Conservation (phyloP, 1,284 basidiomycete species). For the Hypsizygus ulmarius region DNA sequence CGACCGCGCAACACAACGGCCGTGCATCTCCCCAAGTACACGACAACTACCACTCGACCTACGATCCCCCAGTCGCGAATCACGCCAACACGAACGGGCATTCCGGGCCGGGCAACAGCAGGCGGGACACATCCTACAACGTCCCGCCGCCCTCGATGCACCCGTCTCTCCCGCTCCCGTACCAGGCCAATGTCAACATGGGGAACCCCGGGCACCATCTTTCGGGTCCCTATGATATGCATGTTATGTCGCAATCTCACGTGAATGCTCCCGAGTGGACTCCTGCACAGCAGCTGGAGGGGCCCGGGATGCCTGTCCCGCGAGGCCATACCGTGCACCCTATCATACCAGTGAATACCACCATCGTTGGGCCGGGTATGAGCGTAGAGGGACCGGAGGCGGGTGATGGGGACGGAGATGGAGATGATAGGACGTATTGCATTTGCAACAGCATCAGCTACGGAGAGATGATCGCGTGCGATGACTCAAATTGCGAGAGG, state of each 20-base stretch:
- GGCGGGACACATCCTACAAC: conserved; percentile 23
- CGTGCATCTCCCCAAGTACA: conserved; percentile 23
- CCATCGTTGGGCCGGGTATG: conserved; percentile 17
- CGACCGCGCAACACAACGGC: conserved; percentile 18
- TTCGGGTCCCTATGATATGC: conserved; percentile 33
- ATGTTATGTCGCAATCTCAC: conserved; percentile 24
- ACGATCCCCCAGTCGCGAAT: background rate
- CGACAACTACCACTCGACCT: conserved; percentile 16
- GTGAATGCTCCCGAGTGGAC: conserved; percentile 37
- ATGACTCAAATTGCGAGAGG: conserved; percentile 80
- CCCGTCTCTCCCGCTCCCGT: conserved; percentile 28
- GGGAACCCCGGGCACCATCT: conserved; percentile 16
- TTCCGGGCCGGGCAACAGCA: conserved; percentile 12
- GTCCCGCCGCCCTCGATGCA: conserved; percentile 26
- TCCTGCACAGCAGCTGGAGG: conserved; percentile 57
- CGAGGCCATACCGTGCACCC: conserved; percentile 38
- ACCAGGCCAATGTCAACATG: conserved; percentile 20
- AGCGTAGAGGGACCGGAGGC: conserved; percentile 24
- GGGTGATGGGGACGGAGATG: conserved; percentile 52
- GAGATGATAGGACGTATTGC: conserved; percentile 83
- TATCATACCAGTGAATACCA: conserved; percentile 22
- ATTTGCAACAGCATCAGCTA: conserved; percentile 85
- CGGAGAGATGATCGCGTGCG: conserved; percentile 98
- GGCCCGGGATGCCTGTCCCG: conserved; percentile 70
- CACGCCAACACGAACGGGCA: background rate